Percentiles rank a stretch among this genome's conserved stretches.
phyloP scores from a whole-genome alignment of 140 eudicot species.

The Oenanthe javanica region DNA sequence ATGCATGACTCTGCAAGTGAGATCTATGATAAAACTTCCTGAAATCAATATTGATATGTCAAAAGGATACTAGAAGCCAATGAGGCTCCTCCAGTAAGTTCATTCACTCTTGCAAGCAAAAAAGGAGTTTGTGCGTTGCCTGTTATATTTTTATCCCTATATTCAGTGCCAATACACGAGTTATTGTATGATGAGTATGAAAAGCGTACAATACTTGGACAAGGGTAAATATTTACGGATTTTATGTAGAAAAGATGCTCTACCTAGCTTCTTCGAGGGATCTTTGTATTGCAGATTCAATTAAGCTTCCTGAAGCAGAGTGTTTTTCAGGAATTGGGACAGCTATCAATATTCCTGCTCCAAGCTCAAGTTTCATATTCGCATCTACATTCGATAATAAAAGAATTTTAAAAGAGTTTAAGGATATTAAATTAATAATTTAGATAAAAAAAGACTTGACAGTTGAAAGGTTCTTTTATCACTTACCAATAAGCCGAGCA shows the following conservation, averaged over 20 bases:
- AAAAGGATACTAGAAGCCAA: conserved; percentile 89
- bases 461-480: not conserved
- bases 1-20: not conserved
- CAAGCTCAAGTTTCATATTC: conserved; percentile 53
- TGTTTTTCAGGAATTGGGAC: conserved; percentile 82
- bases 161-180: conserved; percentile 11
- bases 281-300: conserved; percentile 88
- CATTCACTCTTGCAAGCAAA: conserved; percentile 78
- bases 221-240: not conserved
- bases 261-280: conserved; percentile 89
- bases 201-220: not conserved
- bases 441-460: too few relatives aligned
- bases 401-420: not conserved
- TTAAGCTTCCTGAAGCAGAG: conserved; percentile 78
- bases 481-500: conserved; percentile 86
- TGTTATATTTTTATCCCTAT: conserved; percentile 73
- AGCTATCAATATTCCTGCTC: conserved; percentile 74
- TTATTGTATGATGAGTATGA: not conserved
- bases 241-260: not conserved
- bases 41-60: not conserved
- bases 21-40: not conserved
- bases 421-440: not conserved
- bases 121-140: conserved; percentile 99
- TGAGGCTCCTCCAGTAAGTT: conserved; percentile 93
- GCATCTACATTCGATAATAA: conserved; percentile 45